Conservation (phyloP, 139 green algal genomes). For the Chlamydomonas schloesseri region DNA sequence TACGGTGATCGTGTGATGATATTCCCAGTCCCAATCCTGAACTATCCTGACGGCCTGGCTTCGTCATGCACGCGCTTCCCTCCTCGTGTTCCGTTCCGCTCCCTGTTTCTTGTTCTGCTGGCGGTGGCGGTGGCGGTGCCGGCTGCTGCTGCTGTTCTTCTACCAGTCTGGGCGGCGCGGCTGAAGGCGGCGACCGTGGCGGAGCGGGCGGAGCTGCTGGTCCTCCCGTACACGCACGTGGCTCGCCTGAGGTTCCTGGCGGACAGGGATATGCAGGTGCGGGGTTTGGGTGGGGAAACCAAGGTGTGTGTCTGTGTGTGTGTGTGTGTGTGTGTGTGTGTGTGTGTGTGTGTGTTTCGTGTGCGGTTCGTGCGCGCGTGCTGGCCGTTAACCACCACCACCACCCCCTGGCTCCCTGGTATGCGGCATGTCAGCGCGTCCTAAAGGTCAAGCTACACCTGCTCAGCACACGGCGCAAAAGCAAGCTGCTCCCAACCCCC, state of each 20-base stretch:
- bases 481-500: too few relatives aligned
- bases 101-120: too few relatives aligned
- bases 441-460: neutral
- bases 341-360: neutral
- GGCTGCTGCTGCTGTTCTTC: too few relatives aligned
- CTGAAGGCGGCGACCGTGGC: neutral
- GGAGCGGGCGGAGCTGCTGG: slow-evolving; percentile 9
- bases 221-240: neutral
- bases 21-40: too few relatives aligned
- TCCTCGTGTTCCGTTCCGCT: too few relatives aligned
- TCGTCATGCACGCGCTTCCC: too few relatives aligned
- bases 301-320: neutral
- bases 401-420: neutral
- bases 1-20: too few relatives aligned
- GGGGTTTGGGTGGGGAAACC: neutral
- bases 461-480: neutral
- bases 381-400: neutral
- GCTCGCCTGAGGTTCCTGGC: slow-evolving; percentile 25
- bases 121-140: too few relatives aligned
- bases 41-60: too few relatives aligned
- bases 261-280: slow-evolving; percentile 17
- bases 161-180: too few relatives aligned
- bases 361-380: neutral
- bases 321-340: neutral
- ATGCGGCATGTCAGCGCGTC: neutral